phyloP scores from a whole-genome alignment of 768 basidiomycete species.

The Hericium erinaceus region DNA sequence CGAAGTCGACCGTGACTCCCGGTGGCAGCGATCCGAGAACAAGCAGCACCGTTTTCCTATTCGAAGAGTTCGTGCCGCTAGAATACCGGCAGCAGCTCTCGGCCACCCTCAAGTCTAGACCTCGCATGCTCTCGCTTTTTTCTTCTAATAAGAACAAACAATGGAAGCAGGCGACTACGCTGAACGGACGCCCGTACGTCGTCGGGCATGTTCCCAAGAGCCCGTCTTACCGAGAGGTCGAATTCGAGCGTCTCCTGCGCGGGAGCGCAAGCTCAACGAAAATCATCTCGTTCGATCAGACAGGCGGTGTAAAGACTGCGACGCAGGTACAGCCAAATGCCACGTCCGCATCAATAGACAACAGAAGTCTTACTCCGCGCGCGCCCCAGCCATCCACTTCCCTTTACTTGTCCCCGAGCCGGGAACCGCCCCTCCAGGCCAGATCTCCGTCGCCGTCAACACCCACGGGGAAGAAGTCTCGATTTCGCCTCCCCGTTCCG shows the following conservation, averaged over 20 bases:
- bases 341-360: not conserved
- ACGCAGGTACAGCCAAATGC: not conserved
- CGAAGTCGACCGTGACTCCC: slow-evolving; percentile 16
- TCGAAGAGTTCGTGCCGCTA: slow-evolving; percentile 89
- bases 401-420: not conserved
- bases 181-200: slow-evolving; percentile 72
- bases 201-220: slow-evolving; percentile 47
- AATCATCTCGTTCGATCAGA: slow-evolving; percentile 23
- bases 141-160: slow-evolving; percentile 40
- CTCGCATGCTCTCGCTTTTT: slow-evolving; percentile 64
- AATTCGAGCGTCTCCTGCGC: slow-evolving; percentile 70
- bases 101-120: slow-evolving; percentile 36
- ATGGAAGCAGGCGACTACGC: slow-evolving; percentile 77
- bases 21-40: slow-evolving; percentile 58
- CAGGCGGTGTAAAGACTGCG: slow-evolving; percentile 13
- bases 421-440: not conserved
- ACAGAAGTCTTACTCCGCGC: not conserved
- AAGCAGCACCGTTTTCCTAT: slow-evolving; percentile 63
- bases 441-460: slow-evolving; percentile 20
- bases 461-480: slow-evolving; percentile 30
- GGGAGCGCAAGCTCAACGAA: slow-evolving; percentile 38
- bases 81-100: slow-evolving; percentile 77
- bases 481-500: slow-evolving; percentile 49
- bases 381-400: not conserved
- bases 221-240: slow-evolving; percentile 52